Percentiles rank a stretch among this genome's conserved stretches.
phyloP scores from a whole-genome alignment of 495 filamentous ascomycete species.

The Aspergillus avenaceus region DNA sequence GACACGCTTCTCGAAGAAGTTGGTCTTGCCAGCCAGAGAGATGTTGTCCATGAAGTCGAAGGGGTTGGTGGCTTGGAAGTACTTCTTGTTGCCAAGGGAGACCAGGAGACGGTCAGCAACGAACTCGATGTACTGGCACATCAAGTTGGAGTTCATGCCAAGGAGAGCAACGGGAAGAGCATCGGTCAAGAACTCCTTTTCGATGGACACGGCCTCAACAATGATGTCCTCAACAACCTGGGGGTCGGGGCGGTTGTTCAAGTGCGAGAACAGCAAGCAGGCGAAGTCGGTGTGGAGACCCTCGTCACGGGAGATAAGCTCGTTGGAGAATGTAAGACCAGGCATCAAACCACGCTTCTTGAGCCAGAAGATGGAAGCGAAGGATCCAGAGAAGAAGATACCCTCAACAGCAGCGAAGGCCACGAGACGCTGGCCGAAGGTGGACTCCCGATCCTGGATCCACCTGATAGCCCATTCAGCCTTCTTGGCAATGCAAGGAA shows the following conservation, averaged over 20 bases:
- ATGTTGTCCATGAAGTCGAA: conserved; percentile 99
- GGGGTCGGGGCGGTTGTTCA: conserved; percentile 83
- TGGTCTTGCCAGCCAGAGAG: conserved; percentile 97
- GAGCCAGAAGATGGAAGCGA: conserved; percentile 99
- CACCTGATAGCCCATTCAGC: conserved; percentile 95
- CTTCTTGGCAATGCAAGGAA: conserved; percentile 95
- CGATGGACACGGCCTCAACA: conserved; percentile 86
- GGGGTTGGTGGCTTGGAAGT: conserved; percentile 88
- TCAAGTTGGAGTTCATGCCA: conserved; percentile 94
- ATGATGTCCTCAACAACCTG: conserved; percentile 83
- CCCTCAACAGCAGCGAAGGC: conserved; percentile 98
- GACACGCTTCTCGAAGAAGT: conserved; percentile 99
- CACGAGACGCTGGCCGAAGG: conserved; percentile 91
- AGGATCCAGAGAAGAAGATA: conserved; percentile 99
- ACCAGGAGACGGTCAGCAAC: conserved; percentile 93
- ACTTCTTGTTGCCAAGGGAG: conserved; percentile 87
- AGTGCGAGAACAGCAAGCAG: conserved; percentile 91
- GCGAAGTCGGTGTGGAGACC: conserved; percentile 99
- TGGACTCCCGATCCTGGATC: conserved; percentile 89
- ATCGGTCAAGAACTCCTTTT: conserved; percentile 97
- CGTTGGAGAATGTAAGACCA: conserved; percentile 97
- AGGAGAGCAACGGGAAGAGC: conserved; percentile 87
- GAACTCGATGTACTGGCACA: conserved; percentile 99
- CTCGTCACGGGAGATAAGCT: conserved; percentile 99
- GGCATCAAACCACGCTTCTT: conserved; percentile 99